A percentile compares a stretch with the other conserved stretches of the same genome.
Evolutionary conservation across 108 stramenopile species (phyloP).

Genomic region (Aurantiochytrium sp.): DNA sequence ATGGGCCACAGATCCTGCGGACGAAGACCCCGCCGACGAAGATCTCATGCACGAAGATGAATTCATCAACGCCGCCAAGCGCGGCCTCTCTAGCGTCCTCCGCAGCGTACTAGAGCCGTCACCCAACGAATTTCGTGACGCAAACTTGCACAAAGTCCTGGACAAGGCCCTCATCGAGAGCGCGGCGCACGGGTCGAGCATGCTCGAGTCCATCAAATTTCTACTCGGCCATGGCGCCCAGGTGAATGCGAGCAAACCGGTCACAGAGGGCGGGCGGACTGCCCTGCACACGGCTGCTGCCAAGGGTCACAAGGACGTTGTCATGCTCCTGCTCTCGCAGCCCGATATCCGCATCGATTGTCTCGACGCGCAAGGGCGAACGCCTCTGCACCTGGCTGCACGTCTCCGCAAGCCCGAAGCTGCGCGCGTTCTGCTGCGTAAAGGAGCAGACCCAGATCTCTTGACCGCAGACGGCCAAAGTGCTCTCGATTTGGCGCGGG

Average conservation of each 20-base stretch:
- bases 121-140: neutral
- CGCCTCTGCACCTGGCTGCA: neutral
- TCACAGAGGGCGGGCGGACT: neutral
- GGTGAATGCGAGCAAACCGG: neutral
- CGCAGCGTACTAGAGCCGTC: neutral
- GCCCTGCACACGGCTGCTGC: neutral
- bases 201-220: neutral
- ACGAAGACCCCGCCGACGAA: neutral
- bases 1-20: neutral
- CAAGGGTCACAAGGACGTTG: neutral
- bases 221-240: neutral
- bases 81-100: neutral
- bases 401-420: neutral
- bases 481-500: neutral
- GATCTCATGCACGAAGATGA: neutral
- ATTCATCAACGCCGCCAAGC: neutral
- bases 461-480: neutral
- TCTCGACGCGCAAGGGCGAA: neutral
- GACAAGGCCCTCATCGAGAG: neutral
- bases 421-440: neutral
- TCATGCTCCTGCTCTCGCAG: neutral
- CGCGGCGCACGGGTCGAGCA: too few species aligned
- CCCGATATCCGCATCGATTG: neutral
- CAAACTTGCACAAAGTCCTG: neutral
- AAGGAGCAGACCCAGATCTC: neutral